Evolutionary conservation across 2,329 filamentous ascomycete species (phyloP), one percentile per base, ranked within the genome.

Genomic region (Xylaria sp.): DNA sequence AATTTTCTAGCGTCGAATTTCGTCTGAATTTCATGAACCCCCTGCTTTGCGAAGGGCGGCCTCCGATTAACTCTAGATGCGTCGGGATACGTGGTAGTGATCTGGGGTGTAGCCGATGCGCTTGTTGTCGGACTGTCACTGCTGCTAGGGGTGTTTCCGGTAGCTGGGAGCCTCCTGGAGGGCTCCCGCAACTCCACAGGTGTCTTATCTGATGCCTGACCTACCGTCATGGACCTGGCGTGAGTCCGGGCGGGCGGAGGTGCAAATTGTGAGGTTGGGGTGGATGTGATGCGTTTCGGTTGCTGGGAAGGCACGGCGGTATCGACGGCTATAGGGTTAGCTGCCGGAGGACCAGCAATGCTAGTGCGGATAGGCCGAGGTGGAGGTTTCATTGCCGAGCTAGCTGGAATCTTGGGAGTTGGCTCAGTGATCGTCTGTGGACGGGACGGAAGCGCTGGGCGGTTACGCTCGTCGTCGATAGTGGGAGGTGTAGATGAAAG

Each of bases 1-100:
- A 98, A 90, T 36, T 94, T 84, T 51, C 94, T 90, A 5, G 93
- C 92, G 71, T 98, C 96, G 74, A 97, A 96, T 75, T 93, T 94
- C 2, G 92, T 94, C 36, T 87, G 82, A 66, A 99, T 94, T 71
- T 95, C 92, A 61, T 86, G 86, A n/a, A 88, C 87, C 0, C 92
- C 91, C 51, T 90, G 86, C 74, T 90, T 91, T 74, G 93, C 89
- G 61, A 87, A 87, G 0, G 96, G 96, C 18, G 93, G 92, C 58
- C 94, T 88, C 59, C 96, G 89, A 77, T 98, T 99, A 1, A 93
- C 89, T 72, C 91, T 90, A 1, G 94, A 93, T 1, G 92, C 85
- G 80, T 99, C 94, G 0, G 96, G 96, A 78, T 93, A 98, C 59
- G 92, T 88, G 9, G 86, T 88, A 23, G 83, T 83, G 59, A 83